Percentiles rank a stretch among this genome's conserved stretches.
Evolutionary conservation across 768 basidiomycete species (phyloP).

Genomic region (Psilocybe cubensis): DNA sequence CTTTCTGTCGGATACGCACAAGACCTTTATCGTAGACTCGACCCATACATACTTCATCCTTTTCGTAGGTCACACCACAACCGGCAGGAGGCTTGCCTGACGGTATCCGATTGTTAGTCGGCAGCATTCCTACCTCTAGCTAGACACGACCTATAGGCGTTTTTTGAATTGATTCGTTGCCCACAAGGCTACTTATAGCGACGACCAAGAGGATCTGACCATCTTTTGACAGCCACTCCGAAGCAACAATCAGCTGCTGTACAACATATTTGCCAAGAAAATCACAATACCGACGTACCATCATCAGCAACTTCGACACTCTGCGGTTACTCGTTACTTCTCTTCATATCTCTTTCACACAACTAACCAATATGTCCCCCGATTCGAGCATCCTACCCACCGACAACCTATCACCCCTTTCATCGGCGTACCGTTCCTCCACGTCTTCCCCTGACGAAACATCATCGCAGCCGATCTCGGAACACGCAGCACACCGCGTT

Average conservation of each 20-base stretch:
- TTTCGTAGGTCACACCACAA: neutral
- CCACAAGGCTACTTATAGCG: neutral
- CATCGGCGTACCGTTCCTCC: too few relatives aligned
- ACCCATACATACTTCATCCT: neutral
- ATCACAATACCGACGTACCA: too few relatives aligned
- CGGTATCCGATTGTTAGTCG: neutral
- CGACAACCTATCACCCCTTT: too few relatives aligned
- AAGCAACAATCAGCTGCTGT: neutral
- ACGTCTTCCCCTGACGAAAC: neutral
- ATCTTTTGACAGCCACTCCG: neutral
- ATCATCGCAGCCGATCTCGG: neutral
- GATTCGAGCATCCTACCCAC: neutral
- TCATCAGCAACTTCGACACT: too few relatives aligned
- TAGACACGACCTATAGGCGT: neutral
- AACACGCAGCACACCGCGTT: conserved; percentile 38
- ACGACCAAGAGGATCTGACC: neutral
- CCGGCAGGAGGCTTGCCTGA: neutral
- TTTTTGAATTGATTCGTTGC: neutral
- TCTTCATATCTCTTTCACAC: too few relatives aligned
- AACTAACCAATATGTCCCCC: neutral
- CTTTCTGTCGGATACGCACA: too few relatives aligned
- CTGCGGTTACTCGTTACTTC: too few relatives aligned
- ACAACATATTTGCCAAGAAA: too few relatives aligned
- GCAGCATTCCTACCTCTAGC: neutral
- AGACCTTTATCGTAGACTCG: too few relatives aligned